These are phyloP conservation scores for Trypanosoma rangeli DNA, from an alignment of 208 protist genomes.

Conservation along the genomic window DNA sequence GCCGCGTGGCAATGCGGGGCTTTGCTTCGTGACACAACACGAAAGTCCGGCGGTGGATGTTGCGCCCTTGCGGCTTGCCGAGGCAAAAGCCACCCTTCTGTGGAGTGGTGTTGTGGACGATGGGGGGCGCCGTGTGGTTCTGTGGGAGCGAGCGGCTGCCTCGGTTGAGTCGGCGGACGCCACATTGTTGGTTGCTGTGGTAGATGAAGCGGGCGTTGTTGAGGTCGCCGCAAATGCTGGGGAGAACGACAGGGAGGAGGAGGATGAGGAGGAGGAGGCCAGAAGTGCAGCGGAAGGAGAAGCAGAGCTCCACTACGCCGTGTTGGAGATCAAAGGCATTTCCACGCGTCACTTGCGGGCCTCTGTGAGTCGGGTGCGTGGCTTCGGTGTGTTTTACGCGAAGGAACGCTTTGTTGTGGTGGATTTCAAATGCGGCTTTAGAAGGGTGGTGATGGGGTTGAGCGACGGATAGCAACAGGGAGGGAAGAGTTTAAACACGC, in stretches of 20 bases:
- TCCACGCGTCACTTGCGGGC: slow-evolving; percentile 38
- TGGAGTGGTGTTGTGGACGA: slow-evolving; percentile 41
- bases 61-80: slow-evolving; percentile 11
- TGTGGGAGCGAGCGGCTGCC: slow-evolving; percentile 13
- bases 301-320: slow-evolving; percentile 11
- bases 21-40: neutral
- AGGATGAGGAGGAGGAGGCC: slow-evolving; percentile 34
- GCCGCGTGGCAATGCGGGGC: neutral
- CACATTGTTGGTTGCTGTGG: slow-evolving; percentile 40
- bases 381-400: slow-evolving; percentile 68
- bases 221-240: slow-evolving; percentile 23
- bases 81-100: neutral
- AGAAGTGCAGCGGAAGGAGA: neutral
- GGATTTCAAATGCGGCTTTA: slow-evolving; percentile 52
- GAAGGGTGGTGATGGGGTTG: neutral
- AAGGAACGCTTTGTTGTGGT: slow-evolving; percentile 66
- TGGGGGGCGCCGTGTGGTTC: slow-evolving; percentile 44
- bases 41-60: slow-evolving; percentile 11
- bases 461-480: neutral
- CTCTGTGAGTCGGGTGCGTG: slow-evolving; percentile 56
- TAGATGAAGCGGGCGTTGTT: slow-evolving; percentile 39
- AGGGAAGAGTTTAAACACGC: neutral
- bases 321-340: slow-evolving; percentile 53
- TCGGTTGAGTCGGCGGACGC: slow-evolving; percentile 10
- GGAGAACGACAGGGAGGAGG: slow-evolving; percentile 31